Conservation (phyloP, 805 yeast genomes). For the Kuraishia floccosa region DNA sequence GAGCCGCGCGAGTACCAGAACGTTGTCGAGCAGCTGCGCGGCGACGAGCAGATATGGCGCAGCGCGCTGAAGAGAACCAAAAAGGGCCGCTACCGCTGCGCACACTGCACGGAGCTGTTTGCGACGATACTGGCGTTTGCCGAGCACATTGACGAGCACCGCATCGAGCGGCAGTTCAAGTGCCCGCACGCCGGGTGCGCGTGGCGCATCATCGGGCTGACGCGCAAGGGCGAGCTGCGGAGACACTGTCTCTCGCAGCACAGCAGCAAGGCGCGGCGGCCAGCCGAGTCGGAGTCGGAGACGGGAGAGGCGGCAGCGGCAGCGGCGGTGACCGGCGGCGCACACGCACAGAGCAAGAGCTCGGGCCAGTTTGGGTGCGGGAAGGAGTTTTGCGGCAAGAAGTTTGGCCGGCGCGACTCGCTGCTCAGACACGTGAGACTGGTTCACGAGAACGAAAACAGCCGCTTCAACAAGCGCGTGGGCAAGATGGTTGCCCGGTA, state of each 20-base stretch:
- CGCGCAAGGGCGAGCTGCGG: conserved; percentile 34
- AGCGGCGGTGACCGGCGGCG: too few relatives aligned
- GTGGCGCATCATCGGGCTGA: conserved; percentile 36
- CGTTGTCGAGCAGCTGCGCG: conserved; percentile 1
- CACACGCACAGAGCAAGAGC: not conserved
- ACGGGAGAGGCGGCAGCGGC: not conserved
- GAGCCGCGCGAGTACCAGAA: too few relatives aligned
- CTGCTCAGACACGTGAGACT: conserved; percentile 38
- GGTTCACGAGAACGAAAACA: conserved; percentile 32
- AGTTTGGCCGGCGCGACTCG: conserved; percentile 42
- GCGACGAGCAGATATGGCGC: conserved; percentile 8
- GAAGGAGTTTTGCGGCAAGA: conserved; percentile 27
- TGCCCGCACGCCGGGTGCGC: conserved; percentile 11
- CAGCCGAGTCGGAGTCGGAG: conserved; percentile 17
- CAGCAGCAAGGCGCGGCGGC: conserved; percentile 4
- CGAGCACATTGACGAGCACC: conserved; percentile 1
- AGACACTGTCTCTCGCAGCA: conserved; percentile 42
- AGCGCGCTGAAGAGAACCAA: conserved; percentile 20
- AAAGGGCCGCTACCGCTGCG: conserved; percentile 32
- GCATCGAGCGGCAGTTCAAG: not conserved
- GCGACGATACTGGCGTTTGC: conserved; percentile 21
- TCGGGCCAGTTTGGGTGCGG: conserved; percentile 5
- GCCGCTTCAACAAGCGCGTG: conserved; percentile 25
- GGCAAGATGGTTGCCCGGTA: too few relatives aligned
- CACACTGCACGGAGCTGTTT: conserved; percentile 32